These are phyloP conservation scores for Phytophthora pisi DNA, from an alignment of 352 stramenopile species.

Conservation along the genomic window DNA sequence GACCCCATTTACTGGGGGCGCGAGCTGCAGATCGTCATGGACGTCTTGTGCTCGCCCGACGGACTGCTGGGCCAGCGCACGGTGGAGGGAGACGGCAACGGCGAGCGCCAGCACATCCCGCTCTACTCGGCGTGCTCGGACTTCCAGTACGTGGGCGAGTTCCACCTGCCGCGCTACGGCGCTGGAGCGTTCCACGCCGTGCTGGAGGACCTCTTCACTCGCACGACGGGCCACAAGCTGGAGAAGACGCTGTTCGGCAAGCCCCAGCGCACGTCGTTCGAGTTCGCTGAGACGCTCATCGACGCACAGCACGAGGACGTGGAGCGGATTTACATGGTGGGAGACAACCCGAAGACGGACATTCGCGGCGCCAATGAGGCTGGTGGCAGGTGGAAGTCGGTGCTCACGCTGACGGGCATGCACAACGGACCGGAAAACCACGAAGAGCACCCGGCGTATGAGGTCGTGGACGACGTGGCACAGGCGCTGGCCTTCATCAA, in stretches of 20 bases:
- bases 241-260: conserved; percentile 82
- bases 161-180: conserved; percentile 82
- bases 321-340: conserved; percentile 86
- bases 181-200: conserved; percentile 82
- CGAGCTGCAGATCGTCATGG: conserved; percentile 79
- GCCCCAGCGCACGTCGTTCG: conserved; percentile 75
- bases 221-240: conserved; percentile 79
- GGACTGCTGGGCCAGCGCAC: conserved; percentile 52
- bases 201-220: conserved; percentile 80
- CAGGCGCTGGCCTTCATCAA: conserved; percentile 81
- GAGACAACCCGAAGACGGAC: conserved; percentile 85
- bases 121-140: conserved; percentile 89
- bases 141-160: conserved; percentile 89
- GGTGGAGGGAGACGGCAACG: conserved; percentile 31
- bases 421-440: conserved; percentile 75
- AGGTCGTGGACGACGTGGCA: conserved; percentile 74
- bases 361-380: conserved; percentile 81
- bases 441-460: conserved; percentile 62
- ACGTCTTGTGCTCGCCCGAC: conserved; percentile 67
- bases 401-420: conserved; percentile 86
- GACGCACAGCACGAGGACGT: conserved; percentile 70
- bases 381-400: conserved; percentile 81
- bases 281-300: conserved; percentile 79
- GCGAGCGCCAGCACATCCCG: conserved; percentile 64
- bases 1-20: conserved; percentile 82